Evolutionary conservation across 2,329 filamentous ascomycete species (phyloP), one percentile per base, ranked within the genome.

Genomic region (Cryphonectria nitschkei): DNA sequence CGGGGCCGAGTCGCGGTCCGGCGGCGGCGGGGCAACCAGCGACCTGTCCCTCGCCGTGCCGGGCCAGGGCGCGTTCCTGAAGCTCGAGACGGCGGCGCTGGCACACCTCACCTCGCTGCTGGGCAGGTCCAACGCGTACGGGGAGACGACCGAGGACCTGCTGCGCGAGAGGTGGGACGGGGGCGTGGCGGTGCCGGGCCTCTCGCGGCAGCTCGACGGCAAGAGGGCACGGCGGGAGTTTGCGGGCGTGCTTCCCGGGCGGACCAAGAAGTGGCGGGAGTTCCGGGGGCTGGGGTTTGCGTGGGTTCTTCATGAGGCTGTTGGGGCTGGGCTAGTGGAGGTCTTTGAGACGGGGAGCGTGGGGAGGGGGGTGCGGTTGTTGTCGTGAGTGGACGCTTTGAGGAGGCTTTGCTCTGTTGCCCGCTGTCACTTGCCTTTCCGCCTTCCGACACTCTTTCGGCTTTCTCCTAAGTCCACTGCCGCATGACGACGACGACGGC

Each of bases 321-420:
- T 93, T 34, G 92, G 92, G 0, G 84, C 89, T 39, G 92, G 92
- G 1, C 77, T 91, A 22, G 86, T 94, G 4, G 92, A 95, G 79
- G 81, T 93, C 19, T 95, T 95, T 78, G 88, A 93, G 76, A 94
- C 92, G 16, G 85, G 90, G 19, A 92, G 88, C 75, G 90, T 94
- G n/a, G 92, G 92, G 1, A 84, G 87, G 72, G 92, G 88, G 14
- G 86, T 93, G 70, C 84, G 89, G 74, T 66, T 80, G 79, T 80
- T 67, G 79, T 80, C 66, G 69, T 85, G 70, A 13, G 37, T 39
- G 37, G 37, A 13, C 37, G 13, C 2, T 26, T 26, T 26, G 37
- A 39, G 37, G 37, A 26, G 37, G 37, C 37, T 39, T 39, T 39
- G 11, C 37, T 39, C 37, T 39, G 37, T 39, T 39, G 37, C 37